These are phyloP conservation scores for Podospora comata DNA, from an alignment of 495 filamentous ascomycete species.

Conservation along the genomic window DNA sequence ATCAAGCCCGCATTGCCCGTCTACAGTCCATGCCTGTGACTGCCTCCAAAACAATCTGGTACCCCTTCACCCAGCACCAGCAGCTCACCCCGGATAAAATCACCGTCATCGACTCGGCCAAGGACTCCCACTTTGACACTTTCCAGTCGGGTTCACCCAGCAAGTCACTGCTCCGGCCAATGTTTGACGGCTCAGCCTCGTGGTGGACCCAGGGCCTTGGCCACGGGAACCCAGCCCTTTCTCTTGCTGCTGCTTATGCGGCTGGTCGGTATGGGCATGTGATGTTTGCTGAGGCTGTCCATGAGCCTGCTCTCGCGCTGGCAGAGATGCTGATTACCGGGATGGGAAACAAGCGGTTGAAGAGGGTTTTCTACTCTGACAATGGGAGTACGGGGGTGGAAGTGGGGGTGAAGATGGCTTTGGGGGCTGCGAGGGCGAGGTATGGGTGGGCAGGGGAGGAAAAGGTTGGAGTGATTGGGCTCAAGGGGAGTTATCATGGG, in stretches of 20 bases:
- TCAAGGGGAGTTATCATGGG: conserved; percentile 76
- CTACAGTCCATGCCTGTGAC: conserved; percentile 56
- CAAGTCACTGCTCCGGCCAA: conserved; percentile 49
- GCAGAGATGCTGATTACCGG: conserved; percentile 57
- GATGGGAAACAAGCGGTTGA: conserved; percentile 57
- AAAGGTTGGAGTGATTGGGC: conserved; percentile 60
- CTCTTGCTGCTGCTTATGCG: conserved; percentile 70
- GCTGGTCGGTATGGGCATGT: conserved; percentile 82
- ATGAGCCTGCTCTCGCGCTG: conserved; percentile 65
- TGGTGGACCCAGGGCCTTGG: conserved; percentile 88
- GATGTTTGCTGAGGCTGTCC: conserved; percentile 73
- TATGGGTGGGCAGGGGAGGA: conserved; percentile 58
- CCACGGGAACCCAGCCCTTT: conserved; percentile 64
- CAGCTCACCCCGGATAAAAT: conserved; percentile 57
- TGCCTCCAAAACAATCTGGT: conserved; percentile 66
- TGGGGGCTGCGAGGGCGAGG: conserved; percentile 58
- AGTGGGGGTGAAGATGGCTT: conserved; percentile 76
- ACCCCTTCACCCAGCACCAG: conserved; percentile 78
- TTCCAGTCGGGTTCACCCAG: conserved; percentile 26
- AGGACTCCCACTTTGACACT: conserved; percentile 70
- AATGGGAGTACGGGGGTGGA: conserved; percentile 78
- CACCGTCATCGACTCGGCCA: conserved; percentile 68
- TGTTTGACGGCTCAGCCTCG: conserved; percentile 75
- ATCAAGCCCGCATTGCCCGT: conserved; percentile 43
- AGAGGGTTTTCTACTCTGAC: conserved; percentile 71